Conservation (phyloP, 768 basidiomycete species). For the Gymnopilus dilepis region DNA sequence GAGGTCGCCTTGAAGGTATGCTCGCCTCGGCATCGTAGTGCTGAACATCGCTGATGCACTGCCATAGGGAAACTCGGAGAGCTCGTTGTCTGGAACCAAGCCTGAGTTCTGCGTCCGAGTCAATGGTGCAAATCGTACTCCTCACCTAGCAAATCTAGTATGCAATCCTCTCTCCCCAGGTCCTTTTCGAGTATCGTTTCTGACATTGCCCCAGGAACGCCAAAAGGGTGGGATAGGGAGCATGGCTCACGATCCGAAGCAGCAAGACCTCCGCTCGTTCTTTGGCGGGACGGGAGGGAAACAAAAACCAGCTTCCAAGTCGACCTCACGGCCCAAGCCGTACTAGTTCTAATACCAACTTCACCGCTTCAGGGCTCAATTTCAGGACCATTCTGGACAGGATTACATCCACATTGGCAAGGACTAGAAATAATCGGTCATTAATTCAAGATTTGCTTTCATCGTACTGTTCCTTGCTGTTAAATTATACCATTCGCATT, state of each 20-base stretch:
- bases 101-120: constrained; percentile 9
- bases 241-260: constrained; percentile 71
- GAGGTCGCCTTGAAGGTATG: constrained; percentile 27
- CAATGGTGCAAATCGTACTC: constrained; percentile 37
- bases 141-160: constrained; percentile 64
- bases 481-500: not conserved
- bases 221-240: constrained; percentile 82
- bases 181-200: not conserved
- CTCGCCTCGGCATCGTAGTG: not conserved
- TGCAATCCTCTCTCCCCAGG: constrained; percentile 29
- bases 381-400: not conserved
- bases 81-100: not conserved
- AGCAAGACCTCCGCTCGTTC: constrained; percentile 77
- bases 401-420: too few relatives aligned
- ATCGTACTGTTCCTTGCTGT: too few relatives aligned
- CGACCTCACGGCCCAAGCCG: constrained; percentile 9
- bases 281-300: constrained; percentile 58
- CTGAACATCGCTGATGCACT: not conserved
- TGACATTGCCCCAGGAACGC: constrained; percentile 40
- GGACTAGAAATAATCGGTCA: too few relatives aligned
- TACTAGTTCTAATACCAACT: too few relatives aligned
- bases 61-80: not conserved
- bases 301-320: constrained; percentile 22
- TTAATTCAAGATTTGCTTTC: too few relatives aligned
- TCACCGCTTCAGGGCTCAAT: not conserved